Evolutionary conservation across 2,329 filamentous ascomycete genomes (phyloP), one percentile per base, ranked within the genome.

Genomic region (Phialemonium atrogriseum): DNA sequence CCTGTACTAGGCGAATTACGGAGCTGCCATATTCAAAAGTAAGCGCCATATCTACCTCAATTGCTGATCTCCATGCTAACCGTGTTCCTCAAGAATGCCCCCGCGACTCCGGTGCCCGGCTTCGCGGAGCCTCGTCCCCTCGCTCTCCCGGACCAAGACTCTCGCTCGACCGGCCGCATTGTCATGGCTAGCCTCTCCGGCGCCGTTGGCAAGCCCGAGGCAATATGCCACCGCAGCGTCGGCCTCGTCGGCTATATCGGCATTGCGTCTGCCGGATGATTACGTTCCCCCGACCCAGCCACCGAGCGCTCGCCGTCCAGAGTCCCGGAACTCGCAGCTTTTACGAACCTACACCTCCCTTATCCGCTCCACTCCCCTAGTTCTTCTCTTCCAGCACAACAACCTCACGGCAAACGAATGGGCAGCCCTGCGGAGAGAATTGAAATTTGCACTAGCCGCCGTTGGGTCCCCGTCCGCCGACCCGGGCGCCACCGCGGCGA

Each of bases 321-420:
- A 94, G 53, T 81, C 81, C 49, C 82, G 89, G 55, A 94, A 96
- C 63, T 81, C 87, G 11, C 91, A 98, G 60, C 70, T 96, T 37
- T 69, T 78, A 36, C 78, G 88, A 36, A 77, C 83, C 47, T 95
- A 95, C 61, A 85, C 88, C 31, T 91, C 88, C 27, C 67, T 94
- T 39, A 75, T 95, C 36, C 84, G 84, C 37, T 86, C 86, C 14
- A 81, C 84, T 9, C 87, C 88, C 24, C 60, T 95, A 39, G 80
- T 94, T 45, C 72, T 95, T 37, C 70, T 95, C 49, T 93, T 95
- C 67, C 64, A 80, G 48, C 64, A 80, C 62, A 76, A 76, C 62
- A 77, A 80, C 50, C 62, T 84, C 36, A 74, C 74, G 3, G 80
- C 86, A 4, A 66, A 73, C 26, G 84, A 89, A 65, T 86, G 81